Percentiles rank a stretch among this genome's conserved stretches.
Evolutionary conservation across 768 basidiomycete species (phyloP).

Genomic region (Tubosaeta sp.): DNA sequence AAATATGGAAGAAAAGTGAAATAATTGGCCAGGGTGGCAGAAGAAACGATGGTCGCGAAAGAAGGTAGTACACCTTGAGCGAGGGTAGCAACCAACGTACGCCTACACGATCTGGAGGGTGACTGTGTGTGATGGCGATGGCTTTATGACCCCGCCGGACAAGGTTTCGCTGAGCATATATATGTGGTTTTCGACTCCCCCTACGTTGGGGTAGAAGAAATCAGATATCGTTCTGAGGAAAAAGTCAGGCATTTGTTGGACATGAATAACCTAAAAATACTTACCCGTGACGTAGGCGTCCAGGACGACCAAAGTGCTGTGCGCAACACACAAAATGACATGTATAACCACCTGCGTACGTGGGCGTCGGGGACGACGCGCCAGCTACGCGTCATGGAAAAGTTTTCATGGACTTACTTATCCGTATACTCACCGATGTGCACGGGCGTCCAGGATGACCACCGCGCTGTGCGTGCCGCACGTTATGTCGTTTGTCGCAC

Average conservation of each 20-base stretch:
- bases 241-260: not conserved
- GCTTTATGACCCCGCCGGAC: conserved; percentile 86
- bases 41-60: conserved; percentile 81
- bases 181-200: conserved; percentile 96
- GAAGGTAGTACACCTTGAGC: conserved; percentile 93
- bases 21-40: conserved; percentile 93
- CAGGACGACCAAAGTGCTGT: no score
- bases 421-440: no score
- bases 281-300: no score
- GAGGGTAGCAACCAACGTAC: conserved; percentile 84
- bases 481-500: no score
- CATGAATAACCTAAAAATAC: not conserved
- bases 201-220: conserved; percentile 92
- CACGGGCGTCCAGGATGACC: no score
- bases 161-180: conserved; percentile 87
- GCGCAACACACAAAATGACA: no score
- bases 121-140: conserved; percentile 91
- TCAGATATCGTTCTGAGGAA: conserved; percentile 85
- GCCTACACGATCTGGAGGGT: conserved; percentile 80
- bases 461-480: no score
- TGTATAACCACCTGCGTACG: no score
- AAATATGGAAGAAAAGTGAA: conserved; percentile 90
- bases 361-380: no score
- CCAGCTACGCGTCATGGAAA: no score
- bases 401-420: no score